phyloP scores from a whole-genome alignment of 257 asterid species.

The Solanum bukasovii region DNA sequence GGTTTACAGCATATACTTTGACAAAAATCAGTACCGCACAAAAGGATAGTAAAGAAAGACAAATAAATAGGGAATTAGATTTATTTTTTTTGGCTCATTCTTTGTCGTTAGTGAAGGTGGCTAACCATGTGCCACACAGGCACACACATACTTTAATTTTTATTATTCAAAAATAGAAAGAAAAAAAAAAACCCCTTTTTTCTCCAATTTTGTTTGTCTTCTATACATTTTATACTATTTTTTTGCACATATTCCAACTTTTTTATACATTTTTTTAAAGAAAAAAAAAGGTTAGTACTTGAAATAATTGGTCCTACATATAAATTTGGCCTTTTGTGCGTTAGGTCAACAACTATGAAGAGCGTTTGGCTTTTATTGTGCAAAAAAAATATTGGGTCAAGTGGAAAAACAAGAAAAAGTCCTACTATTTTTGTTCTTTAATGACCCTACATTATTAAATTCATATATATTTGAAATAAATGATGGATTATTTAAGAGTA shows the following conservation, averaged over 20 bases:
- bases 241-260: neutral
- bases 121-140: slow-evolving; percentile 66
- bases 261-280: neutral
- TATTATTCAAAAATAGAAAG: neutral
- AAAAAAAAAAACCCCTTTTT: neutral
- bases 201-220: neutral
- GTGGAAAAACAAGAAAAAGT: slow-evolving; percentile 16
- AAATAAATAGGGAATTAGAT: neutral
- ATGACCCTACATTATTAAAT: neutral
- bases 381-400: slow-evolving; percentile 22
- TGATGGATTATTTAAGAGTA: neutral
- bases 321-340: slow-evolving; percentile 27
- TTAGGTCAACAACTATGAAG: slow-evolving; percentile 65
- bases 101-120: slow-evolving; percentile 53
- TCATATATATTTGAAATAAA: neutral
- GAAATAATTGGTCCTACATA: slow-evolving; percentile 5
- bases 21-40: neutral
- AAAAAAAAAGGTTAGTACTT: neutral
- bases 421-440: neutral
- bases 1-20: neutral
- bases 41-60: neutral
- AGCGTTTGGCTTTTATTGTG: slow-evolving; percentile 37
- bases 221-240: neutral
- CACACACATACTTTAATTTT: slow-evolving; percentile 21
- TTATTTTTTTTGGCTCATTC: slow-evolving; percentile 21